phyloP scores from a whole-genome alignment of 1,139 yeast species.

The Candida mesenterica region DNA sequence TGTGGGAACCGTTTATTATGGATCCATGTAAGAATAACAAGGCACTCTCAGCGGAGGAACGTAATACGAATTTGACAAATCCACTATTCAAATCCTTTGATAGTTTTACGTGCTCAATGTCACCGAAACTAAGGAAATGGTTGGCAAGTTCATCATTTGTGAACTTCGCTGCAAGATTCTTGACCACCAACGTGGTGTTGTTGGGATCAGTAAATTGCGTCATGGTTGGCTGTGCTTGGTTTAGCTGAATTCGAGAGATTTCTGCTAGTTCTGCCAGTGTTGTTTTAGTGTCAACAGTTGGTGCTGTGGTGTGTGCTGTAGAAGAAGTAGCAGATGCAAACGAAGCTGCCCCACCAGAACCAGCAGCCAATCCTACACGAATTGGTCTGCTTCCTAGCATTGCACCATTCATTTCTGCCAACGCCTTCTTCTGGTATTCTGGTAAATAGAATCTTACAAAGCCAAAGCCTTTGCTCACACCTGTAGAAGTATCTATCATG shows the following conservation, averaged over 20 bases:
- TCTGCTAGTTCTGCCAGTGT: slow-evolving; percentile 8
- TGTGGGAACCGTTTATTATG: slow-evolving; percentile 28
- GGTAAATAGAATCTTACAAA: slow-evolving; percentile 80
- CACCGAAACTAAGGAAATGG: slow-evolving; percentile 37
- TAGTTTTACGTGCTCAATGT: slow-evolving; percentile 26
- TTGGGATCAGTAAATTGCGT: slow-evolving; percentile 35
- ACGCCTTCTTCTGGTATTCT: slow-evolving; percentile 71
- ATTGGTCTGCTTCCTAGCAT: slow-evolving; percentile 73
- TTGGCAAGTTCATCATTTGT: slow-evolving; percentile 30
- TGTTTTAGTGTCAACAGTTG: slow-evolving; percentile 2
- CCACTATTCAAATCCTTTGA: slow-evolving; percentile 24
- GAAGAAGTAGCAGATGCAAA: slow-evolving; percentile 9
- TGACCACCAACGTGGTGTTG: slow-evolving; percentile 32
- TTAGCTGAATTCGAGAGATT: slow-evolving; percentile 16
- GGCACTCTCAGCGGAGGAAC: slow-evolving; percentile 41
- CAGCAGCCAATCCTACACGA: slow-evolving; percentile 52
- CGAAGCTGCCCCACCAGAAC: slow-evolving; percentile 12
- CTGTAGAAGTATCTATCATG: slow-evolving; percentile 77
- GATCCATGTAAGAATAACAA: slow-evolving; percentile 32
- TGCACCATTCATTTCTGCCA: slow-evolving; percentile 79
- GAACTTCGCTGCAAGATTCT: slow-evolving; percentile 29
- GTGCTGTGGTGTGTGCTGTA: slow-evolving; percentile 1
- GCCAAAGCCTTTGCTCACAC: slow-evolving; percentile 83
- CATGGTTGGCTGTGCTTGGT: slow-evolving; percentile 37
- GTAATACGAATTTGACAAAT: slow-evolving; percentile 25